These are phyloP conservation scores for Sphaerobolus stellatus DNA, from an alignment of 1,284 basidiomycete genomes.

Conservation along the genomic window DNA sequence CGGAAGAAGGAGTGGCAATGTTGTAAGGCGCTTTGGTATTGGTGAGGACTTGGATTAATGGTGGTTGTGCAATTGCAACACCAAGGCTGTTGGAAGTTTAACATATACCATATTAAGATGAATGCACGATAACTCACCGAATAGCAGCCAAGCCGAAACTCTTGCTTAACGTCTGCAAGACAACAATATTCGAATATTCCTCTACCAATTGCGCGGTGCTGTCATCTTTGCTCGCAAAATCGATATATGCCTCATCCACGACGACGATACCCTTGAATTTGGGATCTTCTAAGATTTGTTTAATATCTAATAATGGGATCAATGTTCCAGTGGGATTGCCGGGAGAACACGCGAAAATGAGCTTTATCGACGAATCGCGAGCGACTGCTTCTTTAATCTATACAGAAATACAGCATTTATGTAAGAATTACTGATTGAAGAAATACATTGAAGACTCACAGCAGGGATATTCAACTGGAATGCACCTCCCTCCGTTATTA, in stretches of 20 bases:
- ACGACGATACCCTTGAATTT: slow-evolving; percentile 89
- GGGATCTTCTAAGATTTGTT: slow-evolving; percentile 75
- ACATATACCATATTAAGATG: neutral
- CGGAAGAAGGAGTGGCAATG: slow-evolving; percentile 87
- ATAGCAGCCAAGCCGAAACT: slow-evolving; percentile 96
- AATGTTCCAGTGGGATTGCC: slow-evolving; percentile 96
- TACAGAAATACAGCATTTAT: slow-evolving; percentile 5
- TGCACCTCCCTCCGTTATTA: slow-evolving; percentile 71
- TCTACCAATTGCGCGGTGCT: slow-evolving; percentile 60
- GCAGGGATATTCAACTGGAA: slow-evolving; percentile 80
- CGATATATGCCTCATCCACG: slow-evolving; percentile 98
- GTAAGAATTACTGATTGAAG: neutral
- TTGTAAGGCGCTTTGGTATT: slow-evolving; percentile 99
- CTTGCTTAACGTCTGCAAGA: slow-evolving; percentile 96
- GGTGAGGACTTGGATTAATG: slow-evolving; percentile 87
- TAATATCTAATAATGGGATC: slow-evolving; percentile 72
- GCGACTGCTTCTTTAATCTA: slow-evolving; percentile 74
- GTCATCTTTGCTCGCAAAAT: slow-evolving; percentile 70
- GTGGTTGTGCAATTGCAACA: slow-evolving; percentile 85
- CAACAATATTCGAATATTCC: slow-evolving; percentile 87
- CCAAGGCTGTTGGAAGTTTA: slow-evolving; percentile 63
- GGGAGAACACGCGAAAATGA: slow-evolving; percentile 95
- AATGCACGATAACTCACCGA: slow-evolving; percentile 50
- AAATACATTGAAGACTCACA: slow-evolving; percentile 44
- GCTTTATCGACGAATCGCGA: slow-evolving; percentile 76